Conservation (phyloP, 441 rosid genomes). For the Euphorbia celastroides region DNA sequence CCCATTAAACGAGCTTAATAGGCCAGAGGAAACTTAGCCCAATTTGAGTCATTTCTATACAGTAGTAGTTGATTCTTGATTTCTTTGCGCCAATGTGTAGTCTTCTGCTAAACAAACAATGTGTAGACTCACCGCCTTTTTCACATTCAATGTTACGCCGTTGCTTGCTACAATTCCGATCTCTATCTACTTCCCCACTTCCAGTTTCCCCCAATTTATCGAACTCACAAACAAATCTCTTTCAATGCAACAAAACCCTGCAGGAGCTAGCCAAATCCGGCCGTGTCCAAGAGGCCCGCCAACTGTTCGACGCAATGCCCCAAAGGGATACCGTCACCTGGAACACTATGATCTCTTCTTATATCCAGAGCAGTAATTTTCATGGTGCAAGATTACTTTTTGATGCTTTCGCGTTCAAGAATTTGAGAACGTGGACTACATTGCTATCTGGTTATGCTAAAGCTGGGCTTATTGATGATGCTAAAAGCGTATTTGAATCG, state of each 20-base stretch:
- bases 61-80: neutral
- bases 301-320: constrained; percentile 25
- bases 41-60: neutral
- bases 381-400: constrained; percentile 22
- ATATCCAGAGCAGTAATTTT: constrained; percentile 13
- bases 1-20: too few relatives aligned
- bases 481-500: constrained; percentile 41
- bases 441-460: constrained; percentile 31
- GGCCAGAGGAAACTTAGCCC: neutral
- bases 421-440: constrained; percentile 28
- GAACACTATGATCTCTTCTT: constrained; percentile 26
- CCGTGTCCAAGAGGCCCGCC: constrained; percentile 24
- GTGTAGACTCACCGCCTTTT: neutral
- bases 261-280: constrained; percentile 14
- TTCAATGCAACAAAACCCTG: constrained; percentile 20
- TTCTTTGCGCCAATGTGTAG: neutral
- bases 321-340: constrained; percentile 21
- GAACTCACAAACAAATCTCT: neutral
- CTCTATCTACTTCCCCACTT: constrained; percentile 12
- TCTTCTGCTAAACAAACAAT: neutral
- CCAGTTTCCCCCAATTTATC: neutral
- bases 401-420: constrained; percentile 13
- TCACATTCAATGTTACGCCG: neutral
- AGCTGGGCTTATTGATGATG: constrained; percentile 50
- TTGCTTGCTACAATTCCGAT: neutral